Base-by-base conservation (phyloP, 2,329 filamentous ascomycete species). In the Drechslerella stenobrocha region DNA sequence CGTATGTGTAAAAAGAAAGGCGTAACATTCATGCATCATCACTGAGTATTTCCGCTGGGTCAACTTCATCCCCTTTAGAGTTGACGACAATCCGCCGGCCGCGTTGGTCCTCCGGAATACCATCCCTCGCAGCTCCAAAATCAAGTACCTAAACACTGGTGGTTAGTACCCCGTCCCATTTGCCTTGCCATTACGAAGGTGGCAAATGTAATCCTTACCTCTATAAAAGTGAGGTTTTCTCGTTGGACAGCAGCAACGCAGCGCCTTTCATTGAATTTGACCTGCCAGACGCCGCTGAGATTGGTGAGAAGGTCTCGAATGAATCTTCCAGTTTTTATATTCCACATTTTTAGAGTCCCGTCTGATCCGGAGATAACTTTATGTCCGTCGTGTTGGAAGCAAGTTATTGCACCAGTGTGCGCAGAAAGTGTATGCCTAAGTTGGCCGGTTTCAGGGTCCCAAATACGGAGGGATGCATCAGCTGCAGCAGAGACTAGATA, bases 351-450 rank as follows among this genome's bases (percentile, higher is more conserved):
- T 70, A 98, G 81, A 2, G 90, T 96, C 74, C 92, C 86, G 76
- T 98, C 93, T 64, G 90, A 96, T 57, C 93, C 93, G 37, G 89
- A 95, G 60, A 98, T 96, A 30, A 98, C 91, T 75, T 98, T 98
- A 71, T 91, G 88, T 0, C 87, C 90, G 75, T 98, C 93, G 73
- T 98, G 93, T 77, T 98, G 93, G 77, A 98, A 98, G 77, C 93
- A 98, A 2, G 93, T 98, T 71, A 98, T 98, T 20, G 93, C 93
- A 32, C 92, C 93, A 0, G 92, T 97, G 74, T 98, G 93, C 0
- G 93, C 93, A 72, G 87, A 92, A 61, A 98, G 80, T 8, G 88
- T 92, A 74, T 87, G 90, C 76, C 90, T 91, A 77, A 93, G 97
- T 71, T 89, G 86, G 5, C 93, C 93, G 44, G 83, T 90, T 75